A percentile compares a stretch with the other conserved stretches of the same genome.
Conservation (phyloP, 2,329 filamentous ascomycete genomes). For the Coniochaeta hoffmannii region DNA sequence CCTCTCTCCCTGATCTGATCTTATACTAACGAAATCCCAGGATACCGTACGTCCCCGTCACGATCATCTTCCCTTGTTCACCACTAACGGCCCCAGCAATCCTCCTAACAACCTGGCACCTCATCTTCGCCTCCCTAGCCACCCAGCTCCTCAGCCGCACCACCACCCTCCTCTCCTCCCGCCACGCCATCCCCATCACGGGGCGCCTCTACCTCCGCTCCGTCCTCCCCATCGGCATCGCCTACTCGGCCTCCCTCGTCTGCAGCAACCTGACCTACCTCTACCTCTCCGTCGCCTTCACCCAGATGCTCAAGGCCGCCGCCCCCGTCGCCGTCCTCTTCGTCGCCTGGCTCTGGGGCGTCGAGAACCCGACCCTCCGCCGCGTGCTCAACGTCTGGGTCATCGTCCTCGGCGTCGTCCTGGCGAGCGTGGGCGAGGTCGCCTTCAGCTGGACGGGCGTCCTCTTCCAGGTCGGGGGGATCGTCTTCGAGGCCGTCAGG, state of each 20-base stretch:
- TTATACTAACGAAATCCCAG: conserved; percentile 16
- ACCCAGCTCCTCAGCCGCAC: conserved; percentile 60
- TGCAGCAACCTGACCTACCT: conserved; percentile 63
- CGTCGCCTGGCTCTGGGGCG: not conserved
- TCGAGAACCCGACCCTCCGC: not conserved
- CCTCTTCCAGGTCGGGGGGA: conserved; percentile 65
- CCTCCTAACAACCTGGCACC: conserved; percentile 61
- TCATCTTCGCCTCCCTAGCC: conserved; percentile 57
- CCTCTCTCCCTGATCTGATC: conserved; percentile 11
- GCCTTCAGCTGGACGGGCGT: conserved; percentile 42
- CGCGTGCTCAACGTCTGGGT: not conserved
- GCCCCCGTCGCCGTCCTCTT: not conserved
- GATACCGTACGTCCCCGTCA: conserved; percentile 33
- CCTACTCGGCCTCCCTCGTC: conserved; percentile 59
- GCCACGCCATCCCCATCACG: conserved; percentile 54
- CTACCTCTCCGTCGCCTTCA: conserved; percentile 60
- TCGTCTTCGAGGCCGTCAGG: conserved; percentile 73
- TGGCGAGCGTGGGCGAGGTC: conserved; percentile 56
- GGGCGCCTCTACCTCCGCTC: conserved; percentile 52
- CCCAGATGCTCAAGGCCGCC: conserved; percentile 55
- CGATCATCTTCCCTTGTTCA: not conserved
- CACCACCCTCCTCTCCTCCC: conserved; percentile 55
- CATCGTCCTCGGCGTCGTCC: conserved; percentile 33
- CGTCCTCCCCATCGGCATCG: conserved; percentile 58
- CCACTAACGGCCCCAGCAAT: conserved; percentile 28